phyloP scores from a whole-genome alignment of 2,329 filamentous ascomycete species.

The Phialocephala sp. region DNA sequence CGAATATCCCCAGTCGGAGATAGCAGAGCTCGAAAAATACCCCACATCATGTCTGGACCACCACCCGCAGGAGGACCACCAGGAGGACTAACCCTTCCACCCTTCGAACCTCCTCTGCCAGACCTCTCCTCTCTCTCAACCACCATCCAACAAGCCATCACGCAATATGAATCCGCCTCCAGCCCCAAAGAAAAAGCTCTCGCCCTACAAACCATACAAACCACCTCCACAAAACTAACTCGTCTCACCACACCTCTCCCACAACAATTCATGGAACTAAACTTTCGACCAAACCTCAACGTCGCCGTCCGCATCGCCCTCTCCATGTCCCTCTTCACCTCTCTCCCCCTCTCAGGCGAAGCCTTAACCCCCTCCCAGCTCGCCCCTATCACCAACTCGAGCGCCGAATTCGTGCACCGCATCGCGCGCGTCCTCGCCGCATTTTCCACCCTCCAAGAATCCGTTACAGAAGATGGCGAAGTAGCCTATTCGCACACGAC shows the following conservation, averaged over 20 bases:
- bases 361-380: slow-evolving; percentile 1
- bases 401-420: slow-evolving; percentile 23
- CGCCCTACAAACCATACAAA: slow-evolving; percentile 23
- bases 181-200: slow-evolving; percentile 15
- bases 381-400: slow-evolving; percentile 10
- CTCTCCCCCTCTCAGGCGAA: slow-evolving; percentile 13
- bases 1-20: neutral
- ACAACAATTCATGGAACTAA: slow-evolving; percentile 21
- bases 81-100: slow-evolving; percentile 11
- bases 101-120: slow-evolving; percentile 17
- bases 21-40: neutral
- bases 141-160: slow-evolving; percentile 15
- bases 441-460: slow-evolving; percentile 19
- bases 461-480: neutral
- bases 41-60: slow-evolving; percentile 12
- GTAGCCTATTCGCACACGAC: slow-evolving; percentile 17
- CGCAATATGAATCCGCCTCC: slow-evolving; percentile 16
- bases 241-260: slow-evolving; percentile 18
- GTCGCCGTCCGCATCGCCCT: slow-evolving; percentile 24
- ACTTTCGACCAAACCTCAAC: slow-evolving; percentile 21
- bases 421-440: slow-evolving; percentile 21
- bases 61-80: neutral
- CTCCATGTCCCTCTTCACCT: slow-evolving; percentile 23
- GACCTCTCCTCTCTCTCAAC: slow-evolving; percentile 9
- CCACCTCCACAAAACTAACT: slow-evolving; percentile 19